A percentile compares a stretch with the other conserved stretches of the same genome.
Evolutionary conservation across 371 early-diverging fungal species (phyloP).

Genomic region (Dichotomocladium elegans): DNA sequence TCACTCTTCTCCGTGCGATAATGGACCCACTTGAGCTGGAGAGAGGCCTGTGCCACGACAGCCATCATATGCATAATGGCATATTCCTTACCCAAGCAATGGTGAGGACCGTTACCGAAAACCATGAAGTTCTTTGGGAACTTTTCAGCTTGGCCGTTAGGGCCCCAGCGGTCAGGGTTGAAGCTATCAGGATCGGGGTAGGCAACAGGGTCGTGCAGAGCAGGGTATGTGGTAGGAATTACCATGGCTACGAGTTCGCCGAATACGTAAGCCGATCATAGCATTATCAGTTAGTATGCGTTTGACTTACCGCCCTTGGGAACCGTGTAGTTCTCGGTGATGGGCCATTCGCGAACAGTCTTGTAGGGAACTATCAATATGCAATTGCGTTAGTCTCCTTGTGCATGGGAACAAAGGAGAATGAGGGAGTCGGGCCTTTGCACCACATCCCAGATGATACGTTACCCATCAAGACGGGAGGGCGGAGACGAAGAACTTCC

Average conservation of each 20-base stretch:
- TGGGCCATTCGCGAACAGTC: conserved; percentile 41
- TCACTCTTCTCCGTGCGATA: conserved; percentile 41
- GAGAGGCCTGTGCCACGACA: conserved; percentile 35
- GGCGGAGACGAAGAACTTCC: conserved; percentile 46
- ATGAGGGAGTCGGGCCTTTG: background rate
- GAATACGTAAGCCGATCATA: background rate
- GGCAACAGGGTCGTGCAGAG: conserved; percentile 36
- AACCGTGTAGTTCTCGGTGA: conserved; percentile 38
- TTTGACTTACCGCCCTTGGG: conserved; percentile 33
- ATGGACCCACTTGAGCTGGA: conserved; percentile 34
- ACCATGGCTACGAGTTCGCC: conserved; percentile 26
- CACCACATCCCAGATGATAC: background rate
- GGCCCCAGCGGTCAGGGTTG: conserved; percentile 41
- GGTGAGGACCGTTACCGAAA: conserved; percentile 41
- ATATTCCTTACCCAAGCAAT: conserved; percentile 43
- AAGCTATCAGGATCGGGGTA: conserved; percentile 40
- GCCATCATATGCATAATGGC: conserved; percentile 40
- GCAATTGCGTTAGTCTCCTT: background rate
- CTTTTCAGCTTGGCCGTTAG: conserved; percentile 29
- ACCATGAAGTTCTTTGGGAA: conserved; percentile 43
- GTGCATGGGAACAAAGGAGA: background rate
- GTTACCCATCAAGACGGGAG: conserved; percentile 49
- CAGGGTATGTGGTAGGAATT: conserved; percentile 43
- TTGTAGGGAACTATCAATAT: conserved; percentile 38
- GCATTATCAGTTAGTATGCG: background rate